phyloP scores from a whole-genome alignment of 2,329 filamentous ascomycete species.

The Aureobasidium zeae region DNA sequence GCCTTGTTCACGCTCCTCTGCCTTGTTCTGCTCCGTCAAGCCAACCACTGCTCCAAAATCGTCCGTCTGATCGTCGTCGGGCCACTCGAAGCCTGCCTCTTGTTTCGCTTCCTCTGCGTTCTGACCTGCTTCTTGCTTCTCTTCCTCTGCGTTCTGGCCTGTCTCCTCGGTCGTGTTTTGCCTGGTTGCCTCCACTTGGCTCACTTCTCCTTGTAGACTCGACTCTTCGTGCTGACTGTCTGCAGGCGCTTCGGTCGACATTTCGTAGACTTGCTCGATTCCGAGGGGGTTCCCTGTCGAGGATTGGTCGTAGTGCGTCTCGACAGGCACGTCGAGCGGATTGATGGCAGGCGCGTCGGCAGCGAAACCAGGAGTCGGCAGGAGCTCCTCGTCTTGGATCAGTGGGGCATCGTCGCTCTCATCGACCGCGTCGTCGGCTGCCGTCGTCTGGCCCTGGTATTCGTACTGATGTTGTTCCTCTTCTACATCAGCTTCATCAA shows the following conservation, averaged over 20 bases:
- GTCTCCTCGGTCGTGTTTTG: neutral
- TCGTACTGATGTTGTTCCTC: conserved; percentile 30
- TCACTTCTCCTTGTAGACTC: too few species aligned
- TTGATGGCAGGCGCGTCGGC: conserved; percentile 3
- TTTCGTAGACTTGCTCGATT: neutral
- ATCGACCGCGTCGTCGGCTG: conserved; percentile 37
- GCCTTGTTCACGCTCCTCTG: conserved; percentile 10
- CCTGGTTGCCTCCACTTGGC: neutral
- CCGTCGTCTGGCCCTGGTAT: conserved; percentile 37
- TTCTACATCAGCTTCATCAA: conserved; percentile 2
- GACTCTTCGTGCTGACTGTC: neutral
- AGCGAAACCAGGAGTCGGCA: conserved; percentile 23
- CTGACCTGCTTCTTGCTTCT: neutral
- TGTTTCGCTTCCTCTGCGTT: conserved; percentile 3
- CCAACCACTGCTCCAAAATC: conserved; percentile 10
- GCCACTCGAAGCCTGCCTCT: conserved; percentile 18
- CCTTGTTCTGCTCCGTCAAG: conserved; percentile 9
- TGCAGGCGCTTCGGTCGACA: neutral
- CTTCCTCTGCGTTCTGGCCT: neutral
- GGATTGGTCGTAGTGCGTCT: neutral
- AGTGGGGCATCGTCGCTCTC: conserved; percentile 36
- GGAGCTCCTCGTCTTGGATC: conserved; percentile 31
- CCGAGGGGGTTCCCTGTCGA: neutral
- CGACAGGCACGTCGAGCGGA: neutral
- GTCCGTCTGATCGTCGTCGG: conserved; percentile 16